Evolutionary conservation across 306 rosid species (phyloP).

Genomic region (Potentilla sterilis): DNA sequence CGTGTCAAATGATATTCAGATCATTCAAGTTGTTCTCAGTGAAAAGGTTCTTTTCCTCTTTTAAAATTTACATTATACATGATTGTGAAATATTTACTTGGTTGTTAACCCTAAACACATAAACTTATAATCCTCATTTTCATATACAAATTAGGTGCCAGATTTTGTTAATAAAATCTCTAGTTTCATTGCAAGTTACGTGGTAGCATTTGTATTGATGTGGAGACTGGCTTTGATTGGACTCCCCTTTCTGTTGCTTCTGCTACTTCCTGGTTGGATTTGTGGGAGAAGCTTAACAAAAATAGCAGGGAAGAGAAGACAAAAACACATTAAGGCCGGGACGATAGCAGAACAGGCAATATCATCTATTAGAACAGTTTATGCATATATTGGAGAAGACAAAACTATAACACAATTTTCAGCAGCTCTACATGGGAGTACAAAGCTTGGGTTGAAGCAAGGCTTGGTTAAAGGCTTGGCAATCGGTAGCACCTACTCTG

Average conservation of each 20-base stretch:
- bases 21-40: constrained; percentile 34
- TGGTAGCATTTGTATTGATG: constrained; percentile 16
- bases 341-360: constrained; percentile 22
- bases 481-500: constrained; percentile 14
- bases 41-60: constrained; percentile 24
- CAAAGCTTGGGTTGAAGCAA: constrained; percentile 16
- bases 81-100: background rate
- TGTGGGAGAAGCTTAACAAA: constrained; percentile 17
- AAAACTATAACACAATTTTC: constrained; percentile 7
- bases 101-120: background rate
- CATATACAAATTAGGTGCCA: constrained; percentile 11
- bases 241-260: constrained; percentile 15
- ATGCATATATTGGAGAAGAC: constrained; percentile 21
- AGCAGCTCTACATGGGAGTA: constrained; percentile 2
- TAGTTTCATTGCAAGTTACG: constrained; percentile 8
- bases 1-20: constrained; percentile 27
- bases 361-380: constrained; percentile 24
- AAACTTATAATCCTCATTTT: background rate
- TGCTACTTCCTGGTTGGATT: constrained; percentile 23
- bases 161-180: background rate
- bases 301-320: constrained; percentile 16
- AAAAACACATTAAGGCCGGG: constrained; percentile 17
- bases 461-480: constrained; percentile 29
- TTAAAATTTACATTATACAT: background rate
- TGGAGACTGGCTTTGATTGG: constrained; percentile 21